Evolutionary conservation across 176 grass and related monocot genomes (phyloP), one percentile per base, ranked within the genome.

Genomic region (Puya raimondii): DNA sequence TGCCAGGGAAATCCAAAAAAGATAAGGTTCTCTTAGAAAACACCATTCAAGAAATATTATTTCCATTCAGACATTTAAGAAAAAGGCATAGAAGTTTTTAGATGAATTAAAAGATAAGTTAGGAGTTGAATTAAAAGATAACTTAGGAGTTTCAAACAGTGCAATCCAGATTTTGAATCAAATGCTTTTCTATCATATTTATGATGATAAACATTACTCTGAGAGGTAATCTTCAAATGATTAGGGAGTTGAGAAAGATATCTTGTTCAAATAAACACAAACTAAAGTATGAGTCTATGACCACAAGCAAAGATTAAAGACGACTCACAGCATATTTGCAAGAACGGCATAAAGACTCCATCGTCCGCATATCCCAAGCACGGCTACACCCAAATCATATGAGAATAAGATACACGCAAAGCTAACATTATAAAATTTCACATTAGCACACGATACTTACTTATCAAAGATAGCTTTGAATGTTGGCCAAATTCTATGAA

Each of bases 271-370:
- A 61, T 10, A 61, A 61, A n/a, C n/a, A 61, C 21, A 61, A 61
- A 61, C 21, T 21, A 16, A 61, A 61, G 56, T 9, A 61, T 18
- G 33, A 42, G 33, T 6, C 33, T 42, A 42, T 42, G 16, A 61
- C 16, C 16, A 61, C 56, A 61, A n/a, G 7, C 14, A 21, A 61
- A 61, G n/a, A 21, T 22, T 42, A 22, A 61, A 10, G 56, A 18
- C 17, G 68, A 86, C 89, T 99, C 76, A 99, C 94, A 82, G 94
- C 89, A 78, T 93, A 99, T 91, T 99, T 99, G 73, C 87, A 99
- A 50, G 87, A 82, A 54, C 90, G 82, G 70, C 94, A 99, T 50
- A 99, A 53, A n/a, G 90, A 99, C 64, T 99, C 94, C 94, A 99
- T 99, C 66, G 90, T 99, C 49, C 85, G 68, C 63, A 88, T 93